These are phyloP conservation scores for Butyriboletus regius DNA, from an alignment of 1,284 basidiomycete species.

Conservation along the genomic window DNA sequence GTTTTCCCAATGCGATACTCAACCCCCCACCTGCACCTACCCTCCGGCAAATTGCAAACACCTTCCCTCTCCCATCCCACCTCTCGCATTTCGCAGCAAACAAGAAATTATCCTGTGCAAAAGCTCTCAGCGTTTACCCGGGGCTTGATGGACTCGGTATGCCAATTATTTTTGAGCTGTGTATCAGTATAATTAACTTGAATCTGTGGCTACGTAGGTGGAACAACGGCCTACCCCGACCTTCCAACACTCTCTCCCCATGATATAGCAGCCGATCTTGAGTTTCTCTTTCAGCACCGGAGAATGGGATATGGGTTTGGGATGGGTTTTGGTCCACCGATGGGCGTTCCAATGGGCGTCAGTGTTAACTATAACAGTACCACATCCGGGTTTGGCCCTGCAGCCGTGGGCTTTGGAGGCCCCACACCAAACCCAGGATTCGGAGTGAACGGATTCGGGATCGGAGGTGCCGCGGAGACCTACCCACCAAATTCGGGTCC, in stretches of 20 bases:
- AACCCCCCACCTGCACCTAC: slow-evolving; percentile 41
- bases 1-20: slow-evolving; percentile 41
- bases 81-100: slow-evolving; percentile 17
- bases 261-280: slow-evolving; percentile 52
- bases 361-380: slow-evolving; percentile 14
- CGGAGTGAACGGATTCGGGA: slow-evolving; percentile 20
- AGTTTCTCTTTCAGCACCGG: slow-evolving; percentile 47
- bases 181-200: slow-evolving; percentile 11
- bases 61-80: slow-evolving; percentile 28
- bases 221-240: slow-evolving; percentile 45
- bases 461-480: slow-evolving; percentile 14
- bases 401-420: slow-evolving; percentile 17
- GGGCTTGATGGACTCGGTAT: slow-evolving; percentile 19
- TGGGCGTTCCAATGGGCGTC: slow-evolving; percentile 22
- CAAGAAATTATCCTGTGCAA: slow-evolving; percentile 14
- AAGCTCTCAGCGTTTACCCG: slow-evolving; percentile 17
- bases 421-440: slow-evolving; percentile 15
- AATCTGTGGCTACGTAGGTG: slow-evolving; percentile 5
- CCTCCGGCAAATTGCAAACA: slow-evolving; percentile 46
- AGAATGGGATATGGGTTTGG: slow-evolving; percentile 30
- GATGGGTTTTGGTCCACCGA: slow-evolving; percentile 26
- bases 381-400: slow-evolving; percentile 19
- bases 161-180: slow-evolving; percentile 10
- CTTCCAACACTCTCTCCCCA: slow-evolving; percentile 43
- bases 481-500: slow-evolving; percentile 19